Evolutionary conservation across 179 eudicot genomes (phyloP).

Genomic region (Vitellaria paradoxa): DNA sequence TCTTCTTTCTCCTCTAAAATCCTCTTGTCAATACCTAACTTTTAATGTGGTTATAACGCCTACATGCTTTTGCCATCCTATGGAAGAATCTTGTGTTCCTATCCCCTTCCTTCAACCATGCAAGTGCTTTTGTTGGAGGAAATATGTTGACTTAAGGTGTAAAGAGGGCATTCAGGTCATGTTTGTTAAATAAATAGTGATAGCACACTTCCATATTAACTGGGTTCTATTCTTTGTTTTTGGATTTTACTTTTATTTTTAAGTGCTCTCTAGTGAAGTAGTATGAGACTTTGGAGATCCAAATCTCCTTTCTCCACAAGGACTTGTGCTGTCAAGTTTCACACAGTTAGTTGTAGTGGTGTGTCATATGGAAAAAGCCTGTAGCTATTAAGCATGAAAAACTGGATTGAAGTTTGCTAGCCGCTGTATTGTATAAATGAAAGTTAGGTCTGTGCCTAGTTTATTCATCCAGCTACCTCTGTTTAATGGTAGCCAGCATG

Average conservation of each 20-base stretch:
- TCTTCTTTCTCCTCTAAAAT: too few relatives aligned
- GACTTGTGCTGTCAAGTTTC: neutral
- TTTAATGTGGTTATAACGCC: too few relatives aligned
- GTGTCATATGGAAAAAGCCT: neutral
- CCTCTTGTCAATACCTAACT: too few relatives aligned
- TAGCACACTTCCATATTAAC: neutral
- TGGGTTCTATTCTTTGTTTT: neutral
- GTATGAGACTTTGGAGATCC: neutral
- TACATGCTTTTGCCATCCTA: too few relatives aligned
- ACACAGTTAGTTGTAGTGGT: too few relatives aligned
- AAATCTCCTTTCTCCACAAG: neutral
- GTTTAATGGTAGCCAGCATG: neutral
- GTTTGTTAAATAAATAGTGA: neutral
- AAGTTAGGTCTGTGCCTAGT: neutral
- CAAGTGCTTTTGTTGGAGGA: neutral
- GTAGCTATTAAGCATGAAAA: neutral
- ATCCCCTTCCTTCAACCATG: neutral
- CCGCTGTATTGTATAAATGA: neutral
- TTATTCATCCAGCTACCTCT: neutral
- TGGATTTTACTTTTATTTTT: neutral
- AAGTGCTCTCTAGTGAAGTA: neutral
- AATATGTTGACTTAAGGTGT: neutral
- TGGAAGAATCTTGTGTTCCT: too few relatives aligned
- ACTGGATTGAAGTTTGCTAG: neutral
- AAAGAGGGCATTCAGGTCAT: neutral